phyloP scores from a whole-genome alignment of 768 basidiomycete genomes.

The Lentinus brumalis region DNA sequence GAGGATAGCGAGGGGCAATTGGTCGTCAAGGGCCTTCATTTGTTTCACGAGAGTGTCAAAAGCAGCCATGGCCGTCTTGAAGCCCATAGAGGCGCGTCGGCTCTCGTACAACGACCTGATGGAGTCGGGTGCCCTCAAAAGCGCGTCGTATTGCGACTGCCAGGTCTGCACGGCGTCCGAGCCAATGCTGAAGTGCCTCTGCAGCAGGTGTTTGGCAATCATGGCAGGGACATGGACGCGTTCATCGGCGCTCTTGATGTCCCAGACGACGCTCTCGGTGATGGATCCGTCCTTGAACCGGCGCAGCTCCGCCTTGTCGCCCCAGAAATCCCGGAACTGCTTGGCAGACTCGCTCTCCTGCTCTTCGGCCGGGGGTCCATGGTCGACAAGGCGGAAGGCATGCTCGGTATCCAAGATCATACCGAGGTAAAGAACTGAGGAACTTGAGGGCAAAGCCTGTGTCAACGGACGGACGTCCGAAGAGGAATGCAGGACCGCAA shows the following conservation, averaged over 20 bases:
- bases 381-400: conserved; percentile 87
- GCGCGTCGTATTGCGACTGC: conserved; percentile 58
- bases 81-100: conserved; percentile 50
- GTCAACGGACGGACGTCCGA: conserved; percentile 48
- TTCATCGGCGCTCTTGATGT: conserved; percentile 78
- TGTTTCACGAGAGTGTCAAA: conserved; percentile 78
- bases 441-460: conserved; percentile 54
- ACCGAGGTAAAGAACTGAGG: conserved; percentile 65
- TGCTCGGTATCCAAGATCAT: conserved; percentile 70
- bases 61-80: conserved; percentile 72
- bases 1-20: conserved; percentile 76
- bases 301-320: conserved; percentile 85
- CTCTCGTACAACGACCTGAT: conserved; percentile 45
- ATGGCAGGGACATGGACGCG: conserved; percentile 73
- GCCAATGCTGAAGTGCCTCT: conserved; percentile 72
- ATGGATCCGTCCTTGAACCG: conserved; percentile 97
- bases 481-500: conserved; percentile 60
- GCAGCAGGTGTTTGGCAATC: conserved; percentile 75
- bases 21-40: conserved; percentile 71
- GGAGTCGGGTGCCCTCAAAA: conserved; percentile 59
- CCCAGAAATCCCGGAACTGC: conserved; percentile 87
- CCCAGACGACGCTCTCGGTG: conserved; percentile 95
- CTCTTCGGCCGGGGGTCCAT: conserved; percentile 80
- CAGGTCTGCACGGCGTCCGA: conserved; percentile 54
- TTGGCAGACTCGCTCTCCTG: conserved; percentile 49